Evolutionary conservation across 495 filamentous ascomycete genomes (phyloP).

Genomic region (Talaromyces proteolyticus): DNA sequence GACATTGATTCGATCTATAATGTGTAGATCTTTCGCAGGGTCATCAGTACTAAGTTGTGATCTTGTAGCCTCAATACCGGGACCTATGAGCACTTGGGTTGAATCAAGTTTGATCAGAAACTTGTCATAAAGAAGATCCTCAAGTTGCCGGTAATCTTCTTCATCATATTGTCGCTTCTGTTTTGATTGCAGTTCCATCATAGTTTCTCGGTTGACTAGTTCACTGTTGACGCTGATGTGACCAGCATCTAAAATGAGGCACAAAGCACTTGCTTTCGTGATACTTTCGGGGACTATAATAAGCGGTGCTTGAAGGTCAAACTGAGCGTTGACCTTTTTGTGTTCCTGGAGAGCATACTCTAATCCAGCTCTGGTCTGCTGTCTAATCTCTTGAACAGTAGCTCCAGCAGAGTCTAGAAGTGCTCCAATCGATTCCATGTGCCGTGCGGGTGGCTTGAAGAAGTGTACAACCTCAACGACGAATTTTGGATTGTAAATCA

Average conservation of each 20-base stretch:
- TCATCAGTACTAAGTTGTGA: slow-evolving; percentile 69
- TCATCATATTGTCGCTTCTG: slow-evolving; percentile 84
- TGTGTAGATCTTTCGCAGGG: slow-evolving; percentile 69
- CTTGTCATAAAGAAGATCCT: slow-evolving; percentile 92
- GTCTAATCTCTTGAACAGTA: slow-evolving; percentile 87
- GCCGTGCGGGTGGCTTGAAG: slow-evolving; percentile 90
- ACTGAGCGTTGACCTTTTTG: slow-evolving; percentile 92
- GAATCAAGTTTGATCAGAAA: slow-evolving; percentile 88
- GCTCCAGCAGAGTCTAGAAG: slow-evolving; percentile 91
- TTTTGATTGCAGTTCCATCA: slow-evolving; percentile 84
- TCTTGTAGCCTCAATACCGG: slow-evolving; percentile 87
- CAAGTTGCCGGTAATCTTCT: slow-evolving; percentile 78
- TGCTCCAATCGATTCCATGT: slow-evolving; percentile 96
- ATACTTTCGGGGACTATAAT: slow-evolving; percentile 96
- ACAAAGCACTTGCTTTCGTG: slow-evolving; percentile 69
- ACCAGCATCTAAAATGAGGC: slow-evolving; percentile 91
- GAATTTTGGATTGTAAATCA: slow-evolving; percentile 94
- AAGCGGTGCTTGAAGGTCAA: slow-evolving; percentile 91
- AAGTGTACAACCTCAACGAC: slow-evolving; percentile 85
- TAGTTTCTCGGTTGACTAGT: slow-evolving; percentile 80
- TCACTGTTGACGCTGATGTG: slow-evolving; percentile 92
- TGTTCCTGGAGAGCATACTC: slow-evolving; percentile 96
- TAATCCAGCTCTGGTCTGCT: slow-evolving; percentile 91
- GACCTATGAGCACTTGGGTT: slow-evolving; percentile 91
- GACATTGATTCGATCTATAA: slow-evolving; percentile 95